These are phyloP conservation scores for Nemania sp. DNA, from an alignment of 2,329 filamentous ascomycete species.

Conservation along the genomic window DNA sequence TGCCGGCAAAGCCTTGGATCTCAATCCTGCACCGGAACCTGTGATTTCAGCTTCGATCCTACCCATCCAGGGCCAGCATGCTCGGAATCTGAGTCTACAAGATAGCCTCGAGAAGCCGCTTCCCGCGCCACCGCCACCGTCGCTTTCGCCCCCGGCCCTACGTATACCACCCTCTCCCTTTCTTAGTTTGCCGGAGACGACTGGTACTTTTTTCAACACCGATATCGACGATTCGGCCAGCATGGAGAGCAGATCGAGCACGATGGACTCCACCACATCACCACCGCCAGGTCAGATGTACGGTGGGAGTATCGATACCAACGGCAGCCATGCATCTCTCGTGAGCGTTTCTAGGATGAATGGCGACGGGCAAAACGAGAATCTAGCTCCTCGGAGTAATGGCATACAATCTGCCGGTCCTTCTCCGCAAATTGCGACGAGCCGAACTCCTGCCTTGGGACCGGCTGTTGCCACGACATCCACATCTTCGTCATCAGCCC, in stretches of 20 bases:
- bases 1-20: slow-evolving; percentile 41
- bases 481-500: slow-evolving; percentile 55
- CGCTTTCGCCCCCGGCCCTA: slow-evolving; percentile 40
- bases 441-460: slow-evolving; percentile 43
- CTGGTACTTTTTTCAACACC: slow-evolving; percentile 41
- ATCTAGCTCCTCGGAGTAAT: slow-evolving; percentile 54
- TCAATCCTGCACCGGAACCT: slow-evolving; percentile 29
- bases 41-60: slow-evolving; percentile 12
- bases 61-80: slow-evolving; percentile 49
- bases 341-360: slow-evolving; percentile 49
- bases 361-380: slow-evolving; percentile 52
- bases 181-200: slow-evolving; percentile 23
- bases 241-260: slow-evolving; percentile 49
- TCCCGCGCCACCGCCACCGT: slow-evolving; percentile 54
- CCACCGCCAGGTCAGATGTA: slow-evolving; percentile 42
- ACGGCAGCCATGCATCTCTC: slow-evolving; percentile 52
- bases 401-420: slow-evolving; percentile 59
- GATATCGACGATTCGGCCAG: slow-evolving; percentile 32
- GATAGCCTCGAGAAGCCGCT: slow-evolving; percentile 62
- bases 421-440: slow-evolving; percentile 53
- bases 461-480: slow-evolving; percentile 48
- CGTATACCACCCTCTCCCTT: slow-evolving; percentile 33
- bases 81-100: slow-evolving; percentile 56
- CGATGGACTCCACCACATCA: slow-evolving; percentile 53
- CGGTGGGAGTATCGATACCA: slow-evolving; percentile 45